A percentile compares a stretch with the other conserved stretches of the same genome.
These are phyloP conservation scores for Arbutus unedo DNA, from an alignment of 148 eudicot species.

Conservation along the genomic window DNA sequence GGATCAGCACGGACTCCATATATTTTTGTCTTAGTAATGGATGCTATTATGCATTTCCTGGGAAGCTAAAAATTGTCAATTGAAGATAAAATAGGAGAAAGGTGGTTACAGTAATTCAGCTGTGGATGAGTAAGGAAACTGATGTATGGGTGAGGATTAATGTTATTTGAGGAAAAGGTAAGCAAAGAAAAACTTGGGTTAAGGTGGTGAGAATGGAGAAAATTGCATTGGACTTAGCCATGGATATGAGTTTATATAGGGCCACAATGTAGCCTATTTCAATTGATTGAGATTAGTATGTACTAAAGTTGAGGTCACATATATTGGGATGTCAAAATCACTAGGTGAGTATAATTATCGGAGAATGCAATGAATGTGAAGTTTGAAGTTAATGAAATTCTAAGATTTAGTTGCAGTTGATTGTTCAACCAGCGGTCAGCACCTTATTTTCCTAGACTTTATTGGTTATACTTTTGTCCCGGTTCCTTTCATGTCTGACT, in stretches of 20 bases:
- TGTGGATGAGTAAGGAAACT: not conserved
- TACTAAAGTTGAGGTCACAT: no score
- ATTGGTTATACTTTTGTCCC: no score
- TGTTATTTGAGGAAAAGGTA: not conserved
- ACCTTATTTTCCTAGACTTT: no score
- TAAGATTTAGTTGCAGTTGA: no score
- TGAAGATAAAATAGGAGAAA: not conserved
- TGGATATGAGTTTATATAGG: not conserved
- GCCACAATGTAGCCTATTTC: not conserved
- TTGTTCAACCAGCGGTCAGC: no score
- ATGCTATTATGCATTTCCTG: not conserved
- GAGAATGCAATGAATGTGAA: no score
- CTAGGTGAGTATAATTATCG: no score
- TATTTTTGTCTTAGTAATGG: not conserved
- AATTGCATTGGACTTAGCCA: not conserved
- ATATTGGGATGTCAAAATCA: no score
- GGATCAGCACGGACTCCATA: not conserved
- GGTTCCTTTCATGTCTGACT: no score
- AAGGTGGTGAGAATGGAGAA: not conserved
- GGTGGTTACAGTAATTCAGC: not conserved
- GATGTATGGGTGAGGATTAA: not conserved
- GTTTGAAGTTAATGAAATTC: no score
- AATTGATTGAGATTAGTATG: not conserved
- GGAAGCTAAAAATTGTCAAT: not conserved
- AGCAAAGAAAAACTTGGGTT: not conserved